Percentiles rank a stretch among this genome's conserved stretches.
Conservation (phyloP, 169 alveolate species). For the Hammondia hammondi region DNA sequence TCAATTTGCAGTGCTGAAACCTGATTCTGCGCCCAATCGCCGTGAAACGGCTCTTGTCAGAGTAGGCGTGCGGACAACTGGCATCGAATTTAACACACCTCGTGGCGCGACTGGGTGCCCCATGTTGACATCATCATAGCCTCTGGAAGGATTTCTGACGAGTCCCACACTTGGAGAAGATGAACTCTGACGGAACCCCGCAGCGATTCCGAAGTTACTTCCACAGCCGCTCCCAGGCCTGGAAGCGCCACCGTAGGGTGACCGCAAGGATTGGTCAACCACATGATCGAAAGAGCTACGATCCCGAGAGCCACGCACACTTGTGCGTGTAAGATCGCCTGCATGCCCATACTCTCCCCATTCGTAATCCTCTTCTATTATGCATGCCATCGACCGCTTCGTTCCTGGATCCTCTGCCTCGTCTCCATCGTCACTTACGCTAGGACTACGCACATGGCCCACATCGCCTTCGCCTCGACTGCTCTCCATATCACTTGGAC, state of each 20-base stretch:
- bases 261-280: not conserved
- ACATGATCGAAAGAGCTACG: not conserved
- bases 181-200: not conserved
- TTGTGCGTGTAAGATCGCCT: not conserved
- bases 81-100: not conserved
- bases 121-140: not conserved
- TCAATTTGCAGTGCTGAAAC: not conserved
- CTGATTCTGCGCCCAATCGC: not conserved
- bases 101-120: conserved; percentile 20
- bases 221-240: not conserved
- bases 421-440: not conserved
- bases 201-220: not conserved
- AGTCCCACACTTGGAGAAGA: not conserved
- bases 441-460: not conserved
- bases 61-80: not conserved
- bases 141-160: not conserved
- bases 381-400: not conserved
- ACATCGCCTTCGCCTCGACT: not conserved
- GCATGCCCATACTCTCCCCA: not conserved
- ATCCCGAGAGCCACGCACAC: not conserved
- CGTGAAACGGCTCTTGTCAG: not conserved
- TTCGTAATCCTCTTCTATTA: not conserved
- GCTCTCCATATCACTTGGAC: not conserved
- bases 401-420: not conserved
- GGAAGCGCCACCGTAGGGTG: not conserved